Evolutionary conservation across 257 asterid genomes (phyloP).

Genomic region (Ajuga chamaepitys): DNA sequence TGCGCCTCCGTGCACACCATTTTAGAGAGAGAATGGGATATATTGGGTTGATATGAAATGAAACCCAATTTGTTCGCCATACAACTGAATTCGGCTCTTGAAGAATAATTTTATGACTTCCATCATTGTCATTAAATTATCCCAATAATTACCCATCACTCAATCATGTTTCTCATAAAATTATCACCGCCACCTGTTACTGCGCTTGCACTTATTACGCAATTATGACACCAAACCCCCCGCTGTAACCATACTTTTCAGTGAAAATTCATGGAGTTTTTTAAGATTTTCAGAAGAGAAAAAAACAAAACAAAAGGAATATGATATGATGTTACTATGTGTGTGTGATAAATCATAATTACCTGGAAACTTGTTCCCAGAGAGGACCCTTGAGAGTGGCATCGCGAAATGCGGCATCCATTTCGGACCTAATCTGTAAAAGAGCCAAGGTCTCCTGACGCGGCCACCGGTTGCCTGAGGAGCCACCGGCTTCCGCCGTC

Average conservation of each 20-base stretch:
- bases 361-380: constrained; percentile 42
- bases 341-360: neutral
- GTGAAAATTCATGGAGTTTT: neutral
- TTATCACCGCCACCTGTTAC: neutral
- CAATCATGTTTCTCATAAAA: neutral
- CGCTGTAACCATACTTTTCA: neutral
- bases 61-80: neutral
- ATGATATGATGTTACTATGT: too few relatives aligned
- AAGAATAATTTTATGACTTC: neutral
- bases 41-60: too few relatives aligned
- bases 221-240: neutral
- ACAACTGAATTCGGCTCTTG: neutral
- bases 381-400: constrained; percentile 36
- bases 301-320: neutral
- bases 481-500: constrained; percentile 19
- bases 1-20: constrained; percentile 15
- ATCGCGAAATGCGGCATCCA: constrained; percentile 36
- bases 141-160: constrained; percentile 1
- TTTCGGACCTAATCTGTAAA: constrained; percentile 30
- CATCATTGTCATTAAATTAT: neutral
- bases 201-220: constrained; percentile 9
- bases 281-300: neutral
- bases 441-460: constrained; percentile 38
- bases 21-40: neutral
- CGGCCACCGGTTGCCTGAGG: constrained; percentile 36